Evolutionary conservation across 2,329 filamentous ascomycete species (phyloP).

Genomic region (Westerdykella sp.): DNA sequence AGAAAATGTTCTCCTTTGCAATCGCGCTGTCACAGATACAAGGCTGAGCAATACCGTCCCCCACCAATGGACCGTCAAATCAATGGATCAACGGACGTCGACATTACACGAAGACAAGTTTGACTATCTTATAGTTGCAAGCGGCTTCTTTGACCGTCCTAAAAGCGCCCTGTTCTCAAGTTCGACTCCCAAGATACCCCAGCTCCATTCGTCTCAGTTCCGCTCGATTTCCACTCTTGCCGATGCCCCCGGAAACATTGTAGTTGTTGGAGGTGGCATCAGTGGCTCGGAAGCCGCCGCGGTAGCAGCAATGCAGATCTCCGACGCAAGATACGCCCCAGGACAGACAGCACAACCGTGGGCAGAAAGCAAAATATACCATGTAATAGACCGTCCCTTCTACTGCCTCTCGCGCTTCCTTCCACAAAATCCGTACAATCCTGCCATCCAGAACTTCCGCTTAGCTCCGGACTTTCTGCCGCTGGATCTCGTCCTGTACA

Average conservation of each 20-base stretch:
- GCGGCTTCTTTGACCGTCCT: slow-evolving; percentile 62
- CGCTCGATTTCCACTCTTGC: slow-evolving; percentile 17
- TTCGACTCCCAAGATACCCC: not conserved
- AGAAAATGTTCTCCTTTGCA: slow-evolving; percentile 46
- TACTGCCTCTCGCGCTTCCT: slow-evolving; percentile 61
- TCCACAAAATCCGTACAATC: slow-evolving; percentile 25
- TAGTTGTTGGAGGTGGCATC: slow-evolving; percentile 75
- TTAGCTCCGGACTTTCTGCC: slow-evolving; percentile 58
- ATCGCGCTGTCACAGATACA: slow-evolving; percentile 32
- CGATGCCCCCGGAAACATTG: slow-evolving; percentile 50
- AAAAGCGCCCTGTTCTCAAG: slow-evolving; percentile 4
- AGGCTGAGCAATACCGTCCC: slow-evolving; percentile 7
- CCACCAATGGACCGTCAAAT: slow-evolving; percentile 18
- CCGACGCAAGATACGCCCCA: slow-evolving; percentile 54
- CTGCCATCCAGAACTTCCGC: slow-evolving; percentile 29
- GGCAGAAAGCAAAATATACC: slow-evolving; percentile 53
- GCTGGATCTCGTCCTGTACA: slow-evolving; percentile 66
- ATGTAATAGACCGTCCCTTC: slow-evolving; percentile 62
- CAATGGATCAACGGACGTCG: slow-evolving; percentile 11
- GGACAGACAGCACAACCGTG: slow-evolving; percentile 18
- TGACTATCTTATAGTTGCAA: slow-evolving; percentile 65
- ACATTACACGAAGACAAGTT: slow-evolving; percentile 40
- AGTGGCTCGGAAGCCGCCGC: slow-evolving; percentile 73
- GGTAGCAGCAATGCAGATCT: slow-evolving; percentile 65
- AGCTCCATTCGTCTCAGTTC: slow-evolving; percentile 29